phyloP scores from a whole-genome alignment of 495 filamentous ascomycete genomes.

The Lineolata rhizophorae region DNA sequence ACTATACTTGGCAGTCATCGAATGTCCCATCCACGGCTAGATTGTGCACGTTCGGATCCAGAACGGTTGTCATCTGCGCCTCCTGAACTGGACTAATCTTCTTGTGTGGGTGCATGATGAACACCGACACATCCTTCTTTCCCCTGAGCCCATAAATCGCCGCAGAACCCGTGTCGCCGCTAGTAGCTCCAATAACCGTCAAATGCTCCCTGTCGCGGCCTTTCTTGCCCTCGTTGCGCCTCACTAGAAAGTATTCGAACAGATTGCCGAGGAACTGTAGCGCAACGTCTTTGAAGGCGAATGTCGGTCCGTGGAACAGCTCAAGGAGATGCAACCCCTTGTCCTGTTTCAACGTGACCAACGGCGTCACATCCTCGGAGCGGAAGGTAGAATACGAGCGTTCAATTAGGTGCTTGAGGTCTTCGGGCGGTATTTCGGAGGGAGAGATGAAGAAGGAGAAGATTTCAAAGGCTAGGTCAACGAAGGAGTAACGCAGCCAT shows the following conservation, averaged over 20 bases:
- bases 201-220: conserved; percentile 58
- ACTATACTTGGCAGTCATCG: conserved; percentile 67
- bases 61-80: conserved; percentile 81
- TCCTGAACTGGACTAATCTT: conserved; percentile 73
- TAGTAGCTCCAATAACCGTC: conserved; percentile 79
- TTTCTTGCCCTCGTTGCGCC: conserved; percentile 56
- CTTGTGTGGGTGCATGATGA: conserved; percentile 74
- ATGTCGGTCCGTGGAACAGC: conserved; percentile 96
- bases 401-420: conserved; percentile 60
- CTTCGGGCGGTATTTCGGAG: conserved; percentile 56
- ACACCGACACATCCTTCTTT: conserved; percentile 86
- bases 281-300: conserved; percentile 82
- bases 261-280: conserved; percentile 84
- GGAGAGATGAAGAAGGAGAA: conserved; percentile 62
- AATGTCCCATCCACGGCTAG: conserved; percentile 71
- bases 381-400: conserved; percentile 77
- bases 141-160: conserved; percentile 94
- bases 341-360: conserved; percentile 40
- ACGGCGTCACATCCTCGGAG: conserved; percentile 44
- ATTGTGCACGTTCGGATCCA: conserved; percentile 78
- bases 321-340: conserved; percentile 67
- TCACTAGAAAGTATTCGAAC: conserved; percentile 83
- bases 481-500: conserved; percentile 59
- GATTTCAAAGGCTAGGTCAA: conserved; percentile 57
- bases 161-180: conserved; percentile 84